Conservation (phyloP, 1,139 yeast genomes). For the Kodamaea arcana region DNA sequence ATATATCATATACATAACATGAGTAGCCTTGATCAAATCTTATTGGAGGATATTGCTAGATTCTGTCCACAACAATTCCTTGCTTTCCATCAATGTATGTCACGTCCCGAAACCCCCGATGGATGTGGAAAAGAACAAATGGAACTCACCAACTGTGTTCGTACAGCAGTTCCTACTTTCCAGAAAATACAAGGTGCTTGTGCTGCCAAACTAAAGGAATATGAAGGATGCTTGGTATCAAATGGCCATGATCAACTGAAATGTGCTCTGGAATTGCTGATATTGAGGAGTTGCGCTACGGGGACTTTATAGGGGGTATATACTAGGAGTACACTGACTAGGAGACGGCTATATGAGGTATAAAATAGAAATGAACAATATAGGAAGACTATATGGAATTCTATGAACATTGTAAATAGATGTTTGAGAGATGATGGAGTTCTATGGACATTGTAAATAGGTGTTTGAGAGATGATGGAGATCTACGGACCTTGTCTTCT, state of each 20-base stretch:
- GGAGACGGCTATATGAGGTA: too few relatives aligned
- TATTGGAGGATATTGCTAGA: conserved; percentile 59
- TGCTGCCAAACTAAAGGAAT: conserved; percentile 49
- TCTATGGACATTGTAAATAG: too few relatives aligned
- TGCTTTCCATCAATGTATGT: conserved; percentile 62
- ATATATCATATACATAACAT: too few relatives aligned
- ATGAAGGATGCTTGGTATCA: conserved; percentile 54
- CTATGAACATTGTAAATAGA: too few relatives aligned
- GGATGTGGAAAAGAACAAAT: conserved; percentile 52
- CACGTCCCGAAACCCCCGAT: conserved; percentile 36
- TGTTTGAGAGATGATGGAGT: too few relatives aligned
- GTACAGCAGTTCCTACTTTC: conserved; percentile 57
- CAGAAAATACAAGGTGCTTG: conserved; percentile 59
- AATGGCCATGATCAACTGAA: conserved; percentile 31
- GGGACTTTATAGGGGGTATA: conserved; percentile 16
- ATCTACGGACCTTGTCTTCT: too few relatives aligned
- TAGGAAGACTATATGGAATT: too few relatives aligned
- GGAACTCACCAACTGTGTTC: conserved; percentile 53
- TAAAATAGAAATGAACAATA: too few relatives aligned
- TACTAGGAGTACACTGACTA: too few relatives aligned
- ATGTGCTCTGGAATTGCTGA: conserved; percentile 23
- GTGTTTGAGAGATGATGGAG: too few relatives aligned
- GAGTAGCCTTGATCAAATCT: conserved; percentile 46
- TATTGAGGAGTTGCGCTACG: conserved; percentile 36
- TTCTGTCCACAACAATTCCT: conserved; percentile 64